phyloP scores from a whole-genome alignment of 768 basidiomycete genomes.

The Leucocoprinus leucothites region DNA sequence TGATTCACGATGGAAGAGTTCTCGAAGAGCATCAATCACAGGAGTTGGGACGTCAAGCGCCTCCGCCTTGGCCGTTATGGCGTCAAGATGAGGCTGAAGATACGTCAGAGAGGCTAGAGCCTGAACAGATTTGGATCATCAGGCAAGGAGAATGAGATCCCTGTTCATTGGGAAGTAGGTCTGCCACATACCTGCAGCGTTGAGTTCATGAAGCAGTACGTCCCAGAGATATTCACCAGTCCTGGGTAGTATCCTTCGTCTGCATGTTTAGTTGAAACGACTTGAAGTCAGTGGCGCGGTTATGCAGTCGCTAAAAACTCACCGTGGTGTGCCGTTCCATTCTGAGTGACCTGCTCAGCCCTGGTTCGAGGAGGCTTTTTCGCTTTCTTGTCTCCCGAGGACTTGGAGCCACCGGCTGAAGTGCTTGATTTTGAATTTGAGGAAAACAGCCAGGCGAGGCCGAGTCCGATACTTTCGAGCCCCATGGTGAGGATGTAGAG shows the following conservation, averaged over 20 bases:
- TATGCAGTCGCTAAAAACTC: not conserved
- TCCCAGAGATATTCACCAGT: slow-evolving; percentile 93
- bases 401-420: slow-evolving; percentile 12
- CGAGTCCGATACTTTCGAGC: slow-evolving; percentile 51
- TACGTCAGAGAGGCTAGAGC: slow-evolving; percentile 86
- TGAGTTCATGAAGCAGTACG: slow-evolving; percentile 97
- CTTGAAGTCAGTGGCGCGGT: slow-evolving; percentile 1
- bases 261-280: not conserved
- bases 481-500: slow-evolving; percentile 42
- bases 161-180: not conserved
- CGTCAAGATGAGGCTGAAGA: slow-evolving; percentile 76
- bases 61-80: slow-evolving; percentile 74
- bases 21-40: slow-evolving; percentile 76
- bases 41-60: slow-evolving; percentile 80
- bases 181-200: slow-evolving; percentile 70
- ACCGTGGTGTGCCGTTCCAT: slow-evolving; percentile 26
- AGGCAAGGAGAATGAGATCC: not conserved
- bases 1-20: slow-evolving; percentile 62
- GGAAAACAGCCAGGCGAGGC: slow-evolving; percentile 60
- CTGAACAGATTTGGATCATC: slow-evolving; percentile 32
- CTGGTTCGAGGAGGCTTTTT: slow-evolving; percentile 51
- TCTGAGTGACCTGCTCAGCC: slow-evolving; percentile 54
- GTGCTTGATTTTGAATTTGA: slow-evolving; percentile 26
- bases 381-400: slow-evolving; percentile 36
- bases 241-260: slow-evolving; percentile 73